Evolutionary conservation across 2,329 filamentous ascomycete genomes (phyloP).

Genomic region (Coniochaeta sp.): DNA sequence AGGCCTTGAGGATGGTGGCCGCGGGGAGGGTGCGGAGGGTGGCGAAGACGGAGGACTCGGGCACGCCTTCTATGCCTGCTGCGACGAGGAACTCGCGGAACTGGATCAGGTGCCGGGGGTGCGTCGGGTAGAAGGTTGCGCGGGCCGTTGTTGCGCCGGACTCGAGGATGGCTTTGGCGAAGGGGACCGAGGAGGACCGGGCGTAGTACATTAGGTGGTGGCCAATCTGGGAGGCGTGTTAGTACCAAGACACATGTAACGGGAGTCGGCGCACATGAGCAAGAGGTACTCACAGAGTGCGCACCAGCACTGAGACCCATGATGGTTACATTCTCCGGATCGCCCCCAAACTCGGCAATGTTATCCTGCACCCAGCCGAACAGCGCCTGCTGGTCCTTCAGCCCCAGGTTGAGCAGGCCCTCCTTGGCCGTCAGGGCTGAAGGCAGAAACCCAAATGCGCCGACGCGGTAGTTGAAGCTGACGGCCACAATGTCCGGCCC

Average conservation of each 20-base stretch:
- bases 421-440: constrained; percentile 43
- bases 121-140: constrained; percentile 42
- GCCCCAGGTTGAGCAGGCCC: constrained; percentile 55
- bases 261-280: neutral
- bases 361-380: constrained; percentile 56
- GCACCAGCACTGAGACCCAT: constrained; percentile 57
- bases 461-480: constrained; percentile 57
- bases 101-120: constrained; percentile 50
- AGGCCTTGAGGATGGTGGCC: constrained; percentile 29
- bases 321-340: constrained; percentile 49
- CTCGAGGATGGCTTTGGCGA: constrained; percentile 48
- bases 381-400: constrained; percentile 53
- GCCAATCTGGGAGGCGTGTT: constrained; percentile 42
- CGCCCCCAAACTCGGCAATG: constrained; percentile 52
- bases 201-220: constrained; percentile 55
- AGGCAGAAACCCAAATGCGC: constrained; percentile 62
- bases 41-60: constrained; percentile 41
- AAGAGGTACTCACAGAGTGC: constrained; percentile 41
- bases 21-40: constrained; percentile 38
- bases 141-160: constrained; percentile 50
- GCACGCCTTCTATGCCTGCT: constrained; percentile 38
- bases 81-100: constrained; percentile 46
- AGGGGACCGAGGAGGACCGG: constrained; percentile 32
- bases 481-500: constrained; percentile 47
- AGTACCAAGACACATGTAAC: neutral